Evolutionary conservation across 257 asterid genomes (phyloP).

Genomic region (Cruciata laevipes): DNA sequence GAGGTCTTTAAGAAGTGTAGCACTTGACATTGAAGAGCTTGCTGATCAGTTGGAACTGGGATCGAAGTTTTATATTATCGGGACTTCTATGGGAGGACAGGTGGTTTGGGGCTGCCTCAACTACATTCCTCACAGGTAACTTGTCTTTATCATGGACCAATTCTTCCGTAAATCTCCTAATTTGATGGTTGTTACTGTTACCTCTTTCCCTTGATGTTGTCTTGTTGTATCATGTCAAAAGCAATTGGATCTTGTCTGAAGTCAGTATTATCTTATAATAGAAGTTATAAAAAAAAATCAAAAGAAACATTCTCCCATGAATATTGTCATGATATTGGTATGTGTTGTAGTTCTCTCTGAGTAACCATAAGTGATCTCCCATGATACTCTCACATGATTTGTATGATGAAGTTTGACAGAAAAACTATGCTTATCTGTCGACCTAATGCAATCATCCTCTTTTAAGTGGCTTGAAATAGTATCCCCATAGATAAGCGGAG

Average conservation of each 20-base stretch:
- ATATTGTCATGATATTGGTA: neutral
- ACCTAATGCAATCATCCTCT: too few species aligned
- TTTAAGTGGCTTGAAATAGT: neutral
- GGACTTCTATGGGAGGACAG: slow-evolving; percentile 70
- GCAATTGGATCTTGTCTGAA: neutral
- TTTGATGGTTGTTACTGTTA: too few species aligned
- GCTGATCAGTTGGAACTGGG: slow-evolving; percentile 58
- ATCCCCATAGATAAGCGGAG: neutral
- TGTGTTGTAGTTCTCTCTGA: too few species aligned
- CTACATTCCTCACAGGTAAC: slow-evolving; percentile 61
- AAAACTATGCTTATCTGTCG: neutral
- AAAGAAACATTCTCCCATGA: neutral
- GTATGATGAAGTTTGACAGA: neutral
- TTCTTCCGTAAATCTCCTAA: too few species aligned
- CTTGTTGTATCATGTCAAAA: neutral
- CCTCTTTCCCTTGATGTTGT: neutral
- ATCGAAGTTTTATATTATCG: slow-evolving; percentile 49
- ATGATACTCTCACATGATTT: neutral
- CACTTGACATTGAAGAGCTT: slow-evolving; percentile 66
- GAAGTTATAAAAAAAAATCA: too few species aligned
- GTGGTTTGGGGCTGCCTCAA: slow-evolving; percentile 73
- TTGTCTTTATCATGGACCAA: neutral
- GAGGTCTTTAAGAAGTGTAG: slow-evolving; percentile 43
- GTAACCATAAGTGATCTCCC: neutral
- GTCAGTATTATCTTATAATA: neutral